Base-by-base conservation (phyloP, 2,329 filamentous ascomycete species). In the Pestalotiopsis sp. region DNA sequence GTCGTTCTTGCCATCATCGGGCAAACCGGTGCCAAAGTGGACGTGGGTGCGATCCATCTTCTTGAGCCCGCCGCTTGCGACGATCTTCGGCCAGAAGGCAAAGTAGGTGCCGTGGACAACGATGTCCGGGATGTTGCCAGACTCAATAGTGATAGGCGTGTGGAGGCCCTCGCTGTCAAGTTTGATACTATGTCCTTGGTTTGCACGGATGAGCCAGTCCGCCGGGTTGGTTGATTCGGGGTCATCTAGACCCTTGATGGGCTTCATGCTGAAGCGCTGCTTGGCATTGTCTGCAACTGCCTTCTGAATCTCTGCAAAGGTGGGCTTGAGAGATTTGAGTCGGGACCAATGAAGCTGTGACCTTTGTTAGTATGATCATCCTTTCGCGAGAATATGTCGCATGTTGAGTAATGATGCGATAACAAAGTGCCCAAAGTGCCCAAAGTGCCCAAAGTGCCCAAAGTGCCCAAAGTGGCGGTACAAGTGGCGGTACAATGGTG, bases 31-130 rank as follows among this genome's bases (percentile, higher is more conserved):
- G 2, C 93, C 92, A 77, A 96, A 97, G 80, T 99, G 96, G 35
- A 98, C 91, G 75, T 98, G 95, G 70, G 92, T 97, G 66, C 96
- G 82, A 0, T 84, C 85, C 96, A 98, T 98, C 68, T 86, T 86
- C 73, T 88, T 89, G 68, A 99, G 81, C 0, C 95, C 94, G 4
- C 94, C 94, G 0, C 87, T 84, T n/a, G 85, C 84, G 11, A 94
- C 79, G 69, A 99, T 98, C 11, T 84, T 75, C 0, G 86, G 82
- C 91, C 94, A 98, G 22, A 92, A 91, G 14, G 88, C 87, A 73
- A 94, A 93, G 76, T 94, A 97, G 0, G 95, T 98, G 48, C 96
- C 95, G 80, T 98, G 94, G 2, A 98, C 88, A 3, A 94, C 93
- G 0, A 85, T 83, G 0, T 83, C 75, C 0, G 93, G 93, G 1